Base-by-base conservation (phyloP, 2,329 filamentous ascomycete species). In the Fusarium anthophilum region DNA sequence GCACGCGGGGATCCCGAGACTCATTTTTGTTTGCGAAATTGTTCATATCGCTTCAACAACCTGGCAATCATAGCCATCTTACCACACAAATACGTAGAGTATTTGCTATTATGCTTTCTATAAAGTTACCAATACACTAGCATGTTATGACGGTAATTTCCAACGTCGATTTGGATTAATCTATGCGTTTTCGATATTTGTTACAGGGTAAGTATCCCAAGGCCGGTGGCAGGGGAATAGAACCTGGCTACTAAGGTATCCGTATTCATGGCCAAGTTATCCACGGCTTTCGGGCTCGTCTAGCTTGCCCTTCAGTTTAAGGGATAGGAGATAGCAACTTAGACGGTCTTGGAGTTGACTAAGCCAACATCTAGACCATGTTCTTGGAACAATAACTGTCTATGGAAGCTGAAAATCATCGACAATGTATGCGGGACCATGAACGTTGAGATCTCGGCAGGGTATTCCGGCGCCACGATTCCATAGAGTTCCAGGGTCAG, bases 361-460 rank as follows among this genome's bases (percentile, higher is more conserved):
- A 73, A 75, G 63, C 69, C 57, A 70, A 61, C 26, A 28, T 55
- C 51, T 55, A 55, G 51, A 51, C 22, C 37, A 53, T 41, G 45
- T 61, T 30, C 50, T 59, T 41, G 54, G 69, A 55, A 75, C 65
- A 73, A 28, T 45, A 51, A 45, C 47, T 26, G 43, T 12, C 18
- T 24, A 75, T 47, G n/a, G 6, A 37, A 75, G 72, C 72, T 75
- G 72, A 73, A 70, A 70, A 66, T 44, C 28, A 3, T 61, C 17
- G 39, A 56, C 59, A 28, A 22, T 58, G 62, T 32, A 71, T 73
- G 66, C 66, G 66, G 72, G 35, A 66, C 26, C 35, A 55, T 61
- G 51, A 56, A 48, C 48, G 55, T 57, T 63, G 51, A 61, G 71
- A 73, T 58, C 55, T 73, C 70, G 69, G 69, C 43, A 69, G 44